A percentile compares a stretch with the other conserved stretches of the same genome.
Conservation (phyloP, 2,329 filamentous ascomycete species). For the Fusarium sp. region DNA sequence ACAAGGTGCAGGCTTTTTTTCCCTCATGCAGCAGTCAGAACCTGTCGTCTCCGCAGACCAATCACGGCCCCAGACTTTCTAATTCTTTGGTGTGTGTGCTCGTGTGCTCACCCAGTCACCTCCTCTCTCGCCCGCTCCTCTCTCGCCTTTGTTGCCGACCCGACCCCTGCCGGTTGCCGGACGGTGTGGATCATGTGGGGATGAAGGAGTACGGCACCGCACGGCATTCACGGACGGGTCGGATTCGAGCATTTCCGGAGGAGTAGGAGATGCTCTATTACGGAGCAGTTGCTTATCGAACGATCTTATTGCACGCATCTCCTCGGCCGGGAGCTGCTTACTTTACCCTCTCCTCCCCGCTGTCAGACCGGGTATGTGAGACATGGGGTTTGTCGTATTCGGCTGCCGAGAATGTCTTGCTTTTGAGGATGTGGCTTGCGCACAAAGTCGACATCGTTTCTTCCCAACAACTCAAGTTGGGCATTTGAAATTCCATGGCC, state of each 20-base stretch:
- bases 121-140: neutral
- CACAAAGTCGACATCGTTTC: neutral
- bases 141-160: constrained; percentile 22
- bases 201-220: neutral
- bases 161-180: constrained; percentile 21
- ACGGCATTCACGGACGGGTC: neutral
- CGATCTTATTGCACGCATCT: constrained; percentile 12
- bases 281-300: constrained; percentile 8
- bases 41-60: constrained; percentile 34
- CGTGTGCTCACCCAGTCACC: constrained; percentile 3
- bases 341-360: neutral
- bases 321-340: constrained; percentile 13
- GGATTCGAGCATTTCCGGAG: constrained; percentile 15
- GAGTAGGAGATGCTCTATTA: constrained; percentile 2
- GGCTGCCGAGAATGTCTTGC: neutral
- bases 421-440: neutral
- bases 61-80: constrained; percentile 44
- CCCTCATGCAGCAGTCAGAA: constrained; percentile 9
- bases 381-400: constrained; percentile 7
- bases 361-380: neutral
- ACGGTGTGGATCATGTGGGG: constrained; percentile 28
- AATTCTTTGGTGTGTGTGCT: constrained; percentile 33
- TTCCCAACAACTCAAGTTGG: neutral
- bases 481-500: neutral
- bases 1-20: neutral